Evolutionary conservation across 1,284 basidiomycete species (phyloP), one percentile per base, ranked within the genome.

Genomic region (Pseudozyma tsukubaensis): DNA sequence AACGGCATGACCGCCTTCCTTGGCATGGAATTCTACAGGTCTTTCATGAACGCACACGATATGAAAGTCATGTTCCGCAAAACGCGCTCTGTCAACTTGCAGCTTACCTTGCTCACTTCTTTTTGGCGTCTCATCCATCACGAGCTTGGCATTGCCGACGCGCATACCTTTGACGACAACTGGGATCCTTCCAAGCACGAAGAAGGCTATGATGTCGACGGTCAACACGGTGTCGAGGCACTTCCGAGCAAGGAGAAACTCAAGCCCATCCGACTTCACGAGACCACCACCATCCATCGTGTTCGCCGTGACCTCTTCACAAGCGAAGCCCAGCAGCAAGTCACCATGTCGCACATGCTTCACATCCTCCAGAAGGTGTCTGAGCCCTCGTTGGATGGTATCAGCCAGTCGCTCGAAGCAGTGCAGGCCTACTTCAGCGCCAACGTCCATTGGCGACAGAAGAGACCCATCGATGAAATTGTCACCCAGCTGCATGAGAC

Each of bases 261-360:
- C 14, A 50, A 61, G 14, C 83, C 86, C 50, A 64, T 89, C 4
- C 80, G 80, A 12, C 66, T 89, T 11, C 76, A 80, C 60, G 78
- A 78, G 24, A 76, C 77, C 16, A 47, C 51, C 52, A 50, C 34
- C 21, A 42, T 80, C 4, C 69, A 78, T n/a, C 69, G 51, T 24
- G 32, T 86, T 86, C 62, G 86, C 86, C 50, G 83, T 85, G 10
- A 86, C 73, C 86, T 85, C 45, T 76, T 83, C 13, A 40, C n/a
- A 8, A 62, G 71, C 70, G 88, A 89, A 70, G 69, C 76, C 1
- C 75, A 85, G 35, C 82, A 87, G 68, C 75, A 79, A 21, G 85
- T 89, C 18, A 85, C 86, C 29, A 83, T 88, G 54, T 61, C 77
- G 18, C 87, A 88, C 50, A 83, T 91, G 39, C 76, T 90, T 10